Evolutionary conservation across 345 rosid species (phyloP).

Genomic region (Linum trigynum): DNA sequence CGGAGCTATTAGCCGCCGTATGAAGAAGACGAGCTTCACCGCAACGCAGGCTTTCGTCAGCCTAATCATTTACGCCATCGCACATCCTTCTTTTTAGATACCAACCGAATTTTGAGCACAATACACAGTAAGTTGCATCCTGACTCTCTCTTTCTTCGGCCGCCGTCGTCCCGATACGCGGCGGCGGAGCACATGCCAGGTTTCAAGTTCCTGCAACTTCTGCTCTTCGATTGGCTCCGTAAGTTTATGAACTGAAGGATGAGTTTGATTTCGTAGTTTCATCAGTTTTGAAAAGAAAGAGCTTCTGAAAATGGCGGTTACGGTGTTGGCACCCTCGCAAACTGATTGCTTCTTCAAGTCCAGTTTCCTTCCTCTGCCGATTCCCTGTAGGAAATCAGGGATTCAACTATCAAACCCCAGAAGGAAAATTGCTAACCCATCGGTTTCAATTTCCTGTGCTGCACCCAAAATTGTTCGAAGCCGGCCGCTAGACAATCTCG

Average conservation of each 20-base stretch:
- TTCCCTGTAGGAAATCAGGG: conserved; percentile 3
- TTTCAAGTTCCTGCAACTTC: background rate
- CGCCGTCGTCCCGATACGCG: too few relatives aligned
- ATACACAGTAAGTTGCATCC: background rate
- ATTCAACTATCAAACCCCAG: conserved; percentile 1
- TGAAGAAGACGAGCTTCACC: background rate
- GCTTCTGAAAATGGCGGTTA: background rate
- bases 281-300: too few relatives aligned
- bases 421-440: conserved; percentile 19
- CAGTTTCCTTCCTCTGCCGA: conserved; percentile 25
- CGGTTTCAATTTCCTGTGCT: conserved; percentile 32
- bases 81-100: background rate
- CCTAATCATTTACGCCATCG: background rate
- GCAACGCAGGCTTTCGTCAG: too few relatives aligned
- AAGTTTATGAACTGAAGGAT: background rate
- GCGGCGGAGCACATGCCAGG: background rate
- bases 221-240: background rate
- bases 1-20: background rate
- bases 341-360: conserved; percentile 23
- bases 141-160: too few relatives aligned
- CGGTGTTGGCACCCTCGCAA: conserved; percentile 25
- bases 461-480: conserved; percentile 55
- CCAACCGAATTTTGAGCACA: too few relatives aligned
- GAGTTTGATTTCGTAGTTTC: background rate
- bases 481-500: conserved; percentile 60